Conservation (phyloP, 1,284 basidiomycete genomes). For the Heterobasidion annosum region DNA sequence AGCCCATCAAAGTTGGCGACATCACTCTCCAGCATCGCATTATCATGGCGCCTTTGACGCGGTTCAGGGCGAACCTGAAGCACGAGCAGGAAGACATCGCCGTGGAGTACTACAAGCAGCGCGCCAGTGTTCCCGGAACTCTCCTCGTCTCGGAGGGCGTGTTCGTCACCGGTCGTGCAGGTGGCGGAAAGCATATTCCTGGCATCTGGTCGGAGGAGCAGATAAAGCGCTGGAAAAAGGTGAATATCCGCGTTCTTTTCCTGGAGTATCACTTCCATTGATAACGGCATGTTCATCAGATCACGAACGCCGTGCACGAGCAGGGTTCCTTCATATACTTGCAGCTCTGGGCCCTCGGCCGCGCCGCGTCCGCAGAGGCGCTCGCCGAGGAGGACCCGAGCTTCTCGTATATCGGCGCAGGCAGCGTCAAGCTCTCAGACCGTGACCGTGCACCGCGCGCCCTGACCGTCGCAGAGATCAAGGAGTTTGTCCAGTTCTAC, state of each 20-base stretch:
- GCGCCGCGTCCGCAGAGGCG: conserved; percentile 18
- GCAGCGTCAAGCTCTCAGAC: conserved; percentile 31
- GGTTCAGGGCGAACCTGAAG: conserved; percentile 22
- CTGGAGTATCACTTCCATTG: background rate
- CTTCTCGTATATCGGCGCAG: conserved; percentile 30
- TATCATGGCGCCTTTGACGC: conserved; percentile 39
- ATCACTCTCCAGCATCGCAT: conserved; percentile 33
- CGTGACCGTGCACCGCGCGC: conserved; percentile 17
- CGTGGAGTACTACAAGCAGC: conserved; percentile 38
- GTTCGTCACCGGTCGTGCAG: conserved; percentile 21
- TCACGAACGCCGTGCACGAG: conserved; percentile 30
- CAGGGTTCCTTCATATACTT: conserved; percentile 28
- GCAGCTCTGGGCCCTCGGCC: conserved; percentile 39
- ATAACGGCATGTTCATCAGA: conserved; percentile 5
- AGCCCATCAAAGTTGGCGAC: conserved; percentile 32
- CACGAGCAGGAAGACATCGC: conserved; percentile 21
- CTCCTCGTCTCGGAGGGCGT: conserved; percentile 42
- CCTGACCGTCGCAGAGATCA: conserved; percentile 18
- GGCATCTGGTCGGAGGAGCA: conserved; percentile 16
- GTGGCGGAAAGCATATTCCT: conserved; percentile 27
- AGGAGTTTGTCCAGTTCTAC: conserved; percentile 15
- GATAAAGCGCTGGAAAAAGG: conserved; percentile 19
- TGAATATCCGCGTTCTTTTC: conserved; percentile 3
- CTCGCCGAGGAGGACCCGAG: conserved; percentile 19
- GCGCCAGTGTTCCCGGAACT: conserved; percentile 32